Conservation (phyloP, 805 yeast genomes). For the Candida sanyiensis region DNA sequence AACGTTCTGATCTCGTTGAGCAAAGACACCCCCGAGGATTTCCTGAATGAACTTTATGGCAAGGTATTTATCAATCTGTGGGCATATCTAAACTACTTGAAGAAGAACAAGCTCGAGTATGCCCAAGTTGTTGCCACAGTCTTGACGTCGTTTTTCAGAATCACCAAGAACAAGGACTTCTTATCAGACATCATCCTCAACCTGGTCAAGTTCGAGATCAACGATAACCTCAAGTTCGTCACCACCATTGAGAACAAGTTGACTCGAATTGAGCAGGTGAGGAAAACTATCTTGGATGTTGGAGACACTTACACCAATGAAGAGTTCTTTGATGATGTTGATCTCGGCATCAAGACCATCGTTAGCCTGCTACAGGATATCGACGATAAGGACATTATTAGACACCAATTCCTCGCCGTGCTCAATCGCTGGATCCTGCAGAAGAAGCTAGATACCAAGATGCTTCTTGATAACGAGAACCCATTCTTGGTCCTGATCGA, state of each 20-base stretch:
- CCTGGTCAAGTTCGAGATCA: conserved; percentile 26
- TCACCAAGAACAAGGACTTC: conserved; percentile 25
- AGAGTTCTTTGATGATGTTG: conserved; percentile 39
- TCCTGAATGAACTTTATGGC: conserved; percentile 30
- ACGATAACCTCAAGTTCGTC: conserved; percentile 31
- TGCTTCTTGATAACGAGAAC: conserved; percentile 27
- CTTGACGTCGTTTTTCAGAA: conserved; percentile 28
- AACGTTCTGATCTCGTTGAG: conserved; percentile 63
- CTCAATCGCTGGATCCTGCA: conserved; percentile 56
- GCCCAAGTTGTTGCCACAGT: conserved; percentile 29
- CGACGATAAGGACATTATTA: conserved; percentile 39
- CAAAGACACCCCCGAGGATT: conserved; percentile 35
- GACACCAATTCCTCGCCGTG: conserved; percentile 41
- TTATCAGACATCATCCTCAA: conserved; percentile 27
- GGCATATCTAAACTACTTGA: conserved; percentile 32
- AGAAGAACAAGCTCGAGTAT: conserved; percentile 26
- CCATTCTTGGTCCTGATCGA: conserved; percentile 55
- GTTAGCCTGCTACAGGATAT: conserved; percentile 43
- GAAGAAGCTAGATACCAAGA: conserved; percentile 5
- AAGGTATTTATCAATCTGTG: conserved; percentile 30
- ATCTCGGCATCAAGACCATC: conserved; percentile 36
- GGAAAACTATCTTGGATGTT: conserved; percentile 8
- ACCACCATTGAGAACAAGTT: conserved; percentile 33
- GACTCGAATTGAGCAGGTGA: conserved; percentile 30
- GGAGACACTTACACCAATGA: conserved; percentile 18